Evolutionary conservation across 1,284 basidiomycete species (phyloP).

Genomic region (Singerocomus inundabilis): DNA sequence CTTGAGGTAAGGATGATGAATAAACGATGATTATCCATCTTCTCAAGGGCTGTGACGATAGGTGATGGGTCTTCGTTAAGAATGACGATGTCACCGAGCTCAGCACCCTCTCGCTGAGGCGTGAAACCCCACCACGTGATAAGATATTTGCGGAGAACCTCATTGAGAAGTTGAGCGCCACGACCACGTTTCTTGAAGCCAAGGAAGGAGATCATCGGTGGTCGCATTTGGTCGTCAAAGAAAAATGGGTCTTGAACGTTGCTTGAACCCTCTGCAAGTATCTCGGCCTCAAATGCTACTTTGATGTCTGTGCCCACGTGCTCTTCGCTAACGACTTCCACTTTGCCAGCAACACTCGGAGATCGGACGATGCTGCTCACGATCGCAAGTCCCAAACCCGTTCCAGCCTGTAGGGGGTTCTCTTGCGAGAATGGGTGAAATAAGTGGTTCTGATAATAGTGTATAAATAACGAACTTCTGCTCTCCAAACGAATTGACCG

Average conservation of each 20-base stretch:
- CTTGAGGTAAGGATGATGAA: constrained; percentile 75
- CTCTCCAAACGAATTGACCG: constrained; percentile 3
- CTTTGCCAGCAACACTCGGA: constrained; percentile 83
- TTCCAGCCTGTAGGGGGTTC: constrained; percentile 88
- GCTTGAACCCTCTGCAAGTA: constrained; percentile 44
- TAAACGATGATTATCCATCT: constrained; percentile 57
- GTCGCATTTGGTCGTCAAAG: constrained; percentile 43
- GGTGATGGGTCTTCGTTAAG: constrained; percentile 77
- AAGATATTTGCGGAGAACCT: constrained; percentile 68
- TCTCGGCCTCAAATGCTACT: constrained; percentile 80
- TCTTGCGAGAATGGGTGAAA: constrained; percentile 98
- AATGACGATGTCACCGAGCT: constrained; percentile 74
- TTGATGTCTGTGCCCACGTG: constrained; percentile 92
- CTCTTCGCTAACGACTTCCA: constrained; percentile 87
- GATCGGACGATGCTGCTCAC: constrained; percentile 92
- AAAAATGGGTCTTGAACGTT: constrained; percentile 45
- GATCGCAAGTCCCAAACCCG: constrained; percentile 94
- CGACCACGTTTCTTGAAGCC: constrained; percentile 70
- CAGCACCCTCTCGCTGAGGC: constrained; percentile 43
- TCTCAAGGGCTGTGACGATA: constrained; percentile 56
- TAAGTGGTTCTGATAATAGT: constrained; percentile 71
- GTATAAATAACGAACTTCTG: constrained; percentile 12
- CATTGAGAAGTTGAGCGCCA: constrained; percentile 67
- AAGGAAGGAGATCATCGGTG: constrained; percentile 65
- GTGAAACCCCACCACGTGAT: constrained; percentile 77